These are phyloP conservation scores for Teunomyces lycoperdinae DNA, from an alignment of 805 yeast species.

Conservation along the genomic window DNA sequence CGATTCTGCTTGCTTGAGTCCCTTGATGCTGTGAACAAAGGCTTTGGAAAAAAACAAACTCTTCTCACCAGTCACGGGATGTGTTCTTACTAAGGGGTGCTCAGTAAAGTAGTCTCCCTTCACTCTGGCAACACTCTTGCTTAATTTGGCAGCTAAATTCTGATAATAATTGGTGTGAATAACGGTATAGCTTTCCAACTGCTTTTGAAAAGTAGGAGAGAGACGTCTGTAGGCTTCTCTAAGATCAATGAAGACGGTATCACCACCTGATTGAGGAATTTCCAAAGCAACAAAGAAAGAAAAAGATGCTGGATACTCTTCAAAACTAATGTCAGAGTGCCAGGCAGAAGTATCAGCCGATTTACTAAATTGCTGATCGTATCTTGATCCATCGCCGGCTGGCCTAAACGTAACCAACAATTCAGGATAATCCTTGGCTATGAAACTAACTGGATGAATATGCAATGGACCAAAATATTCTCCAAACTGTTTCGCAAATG, in stretches of 20 bases:
- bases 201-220: conserved; percentile 20
- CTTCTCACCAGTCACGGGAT: conserved; percentile 28
- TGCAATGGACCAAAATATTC: conserved; percentile 26
- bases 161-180: conserved; percentile 24
- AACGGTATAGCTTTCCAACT: conserved; percentile 21
- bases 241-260: conserved; percentile 24
- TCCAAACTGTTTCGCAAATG: conserved; percentile 19
- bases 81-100: conserved; percentile 28
- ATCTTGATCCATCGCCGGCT: conserved; percentile 17
- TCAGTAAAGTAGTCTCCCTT: conserved; percentile 21
- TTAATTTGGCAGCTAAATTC: conserved; percentile 13
- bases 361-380: conserved; percentile 13
- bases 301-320: conserved; percentile 23
- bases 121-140: conserved; percentile 14
- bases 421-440: conserved; percentile 22
- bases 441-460: conserved; percentile 21
- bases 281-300: conserved; percentile 24
- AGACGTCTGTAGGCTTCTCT: conserved; percentile 25
- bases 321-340: conserved; percentile 27
- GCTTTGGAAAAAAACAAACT: conserved; percentile 20
- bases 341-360: conserved; percentile 12
- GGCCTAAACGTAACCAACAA: conserved; percentile 21
- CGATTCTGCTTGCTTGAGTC: conserved; percentile 21
- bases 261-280: conserved; percentile 26
- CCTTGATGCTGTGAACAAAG: conserved; percentile 21